phyloP scores from a whole-genome alignment of 2,329 filamentous ascomycete genomes.

The Fusarium irregulare region DNA sequence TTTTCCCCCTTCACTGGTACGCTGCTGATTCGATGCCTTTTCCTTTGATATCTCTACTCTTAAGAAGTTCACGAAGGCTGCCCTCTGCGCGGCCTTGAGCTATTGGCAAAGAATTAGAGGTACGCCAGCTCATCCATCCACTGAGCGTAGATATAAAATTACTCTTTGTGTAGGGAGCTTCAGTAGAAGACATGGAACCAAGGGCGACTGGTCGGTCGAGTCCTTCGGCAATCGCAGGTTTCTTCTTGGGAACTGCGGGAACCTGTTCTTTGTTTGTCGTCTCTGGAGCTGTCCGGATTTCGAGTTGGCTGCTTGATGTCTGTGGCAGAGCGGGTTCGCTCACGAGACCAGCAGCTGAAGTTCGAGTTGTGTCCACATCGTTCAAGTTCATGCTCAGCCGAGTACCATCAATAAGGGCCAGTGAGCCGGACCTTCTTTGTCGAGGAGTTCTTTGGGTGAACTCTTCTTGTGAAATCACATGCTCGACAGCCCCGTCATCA shows the following conservation, averaged over 20 bases:
- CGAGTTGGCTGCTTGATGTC: slow-evolving; percentile 64
- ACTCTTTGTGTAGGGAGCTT: slow-evolving; percentile 41
- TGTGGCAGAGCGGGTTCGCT: slow-evolving; percentile 68
- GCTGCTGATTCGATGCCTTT: slow-evolving; percentile 47
- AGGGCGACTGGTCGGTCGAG: slow-evolving; percentile 45
- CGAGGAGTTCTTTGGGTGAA: slow-evolving; percentile 34
- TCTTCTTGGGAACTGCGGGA: slow-evolving; percentile 29
- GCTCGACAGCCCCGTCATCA: slow-evolving; percentile 45
- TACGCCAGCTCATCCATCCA: slow-evolving; percentile 60
- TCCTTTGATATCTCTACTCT: slow-evolving; percentile 51
- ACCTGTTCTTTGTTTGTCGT: slow-evolving; percentile 41
- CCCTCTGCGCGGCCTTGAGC: slow-evolving; percentile 64
- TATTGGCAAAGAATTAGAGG: slow-evolving; percentile 39
- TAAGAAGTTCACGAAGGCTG: slow-evolving; percentile 65
- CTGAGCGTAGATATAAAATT: slow-evolving; percentile 55
- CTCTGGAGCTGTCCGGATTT: slow-evolving; percentile 55
- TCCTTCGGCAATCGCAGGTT: slow-evolving; percentile 31
- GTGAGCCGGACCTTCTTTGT: slow-evolving; percentile 48
- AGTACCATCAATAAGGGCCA: slow-evolving; percentile 54
- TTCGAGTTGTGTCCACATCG: slow-evolving; percentile 48
- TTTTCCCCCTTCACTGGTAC: slow-evolving; percentile 6
- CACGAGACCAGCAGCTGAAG: slow-evolving; percentile 58
- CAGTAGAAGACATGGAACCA: slow-evolving; percentile 46
- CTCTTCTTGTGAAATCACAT: slow-evolving; percentile 36
- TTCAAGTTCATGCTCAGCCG: slow-evolving; percentile 48